Evolutionary conservation across 139 green algal genomes (phyloP).

Genomic region (Limnomonas spitsbergensis): DNA sequence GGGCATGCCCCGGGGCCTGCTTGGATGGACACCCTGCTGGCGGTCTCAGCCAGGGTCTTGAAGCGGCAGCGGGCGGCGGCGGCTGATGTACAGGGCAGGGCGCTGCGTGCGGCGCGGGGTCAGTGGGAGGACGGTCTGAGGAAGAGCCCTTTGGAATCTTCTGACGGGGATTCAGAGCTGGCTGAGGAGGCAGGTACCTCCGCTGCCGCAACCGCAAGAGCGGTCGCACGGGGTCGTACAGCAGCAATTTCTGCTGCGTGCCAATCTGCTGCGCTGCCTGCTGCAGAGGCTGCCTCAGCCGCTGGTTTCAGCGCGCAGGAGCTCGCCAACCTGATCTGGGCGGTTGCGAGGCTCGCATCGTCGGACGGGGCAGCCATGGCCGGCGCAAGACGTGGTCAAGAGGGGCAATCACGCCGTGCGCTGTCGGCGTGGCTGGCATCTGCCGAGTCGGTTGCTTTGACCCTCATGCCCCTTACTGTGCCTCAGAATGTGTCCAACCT

Average conservation of each 20-base stretch:
- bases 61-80: background rate
- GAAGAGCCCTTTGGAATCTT: background rate
- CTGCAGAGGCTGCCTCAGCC: background rate
- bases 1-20: background rate
- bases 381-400: background rate
- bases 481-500: background rate
- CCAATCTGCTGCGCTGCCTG: background rate
- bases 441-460: background rate
- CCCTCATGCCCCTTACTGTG: background rate
- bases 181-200: background rate
- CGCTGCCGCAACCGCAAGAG: background rate
- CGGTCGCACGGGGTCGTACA: too few relatives aligned
- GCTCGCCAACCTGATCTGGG: constrained; percentile 9
- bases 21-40: background rate
- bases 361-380: background rate
- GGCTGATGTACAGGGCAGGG: background rate
- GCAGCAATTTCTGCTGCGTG: too few relatives aligned
- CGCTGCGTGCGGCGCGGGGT: background rate
- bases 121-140: background rate
- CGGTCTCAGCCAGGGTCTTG: background rate
- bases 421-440: background rate
- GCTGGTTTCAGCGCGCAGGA: constrained; percentile 3
- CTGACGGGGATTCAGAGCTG: background rate
- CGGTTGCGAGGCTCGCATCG: background rate
- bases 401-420: background rate